Percentiles rank a stretch among this genome's conserved stretches.
These are phyloP conservation scores for Eragrostis curvula DNA, from an alignment of 176 grass and related monocot genomes.

Conservation along the genomic window DNA sequence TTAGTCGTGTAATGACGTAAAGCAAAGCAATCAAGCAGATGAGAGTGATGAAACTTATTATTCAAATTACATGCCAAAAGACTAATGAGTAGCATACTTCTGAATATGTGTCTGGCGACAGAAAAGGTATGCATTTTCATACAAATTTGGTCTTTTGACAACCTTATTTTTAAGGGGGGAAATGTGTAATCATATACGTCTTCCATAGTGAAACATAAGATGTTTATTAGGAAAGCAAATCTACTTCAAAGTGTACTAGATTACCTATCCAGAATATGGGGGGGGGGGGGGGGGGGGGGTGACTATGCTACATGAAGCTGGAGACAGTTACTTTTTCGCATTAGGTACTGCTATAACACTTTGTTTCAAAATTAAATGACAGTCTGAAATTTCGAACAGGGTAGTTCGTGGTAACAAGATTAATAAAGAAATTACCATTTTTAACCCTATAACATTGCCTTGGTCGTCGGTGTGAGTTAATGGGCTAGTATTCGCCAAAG, in stretches of 20 bases:
- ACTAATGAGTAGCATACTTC: background rate
- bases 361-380: conserved; percentile 5
- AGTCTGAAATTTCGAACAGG: background rate
- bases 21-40: conserved; percentile 2
- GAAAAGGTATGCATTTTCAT: background rate
- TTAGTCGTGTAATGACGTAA: background rate
- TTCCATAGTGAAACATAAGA: too few species aligned
- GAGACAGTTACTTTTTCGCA: background rate
- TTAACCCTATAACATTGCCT: background rate
- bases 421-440: background rate
- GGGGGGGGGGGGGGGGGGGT: too few species aligned
- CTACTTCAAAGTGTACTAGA: background rate
- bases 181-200: background rate
- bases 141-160: too few species aligned
- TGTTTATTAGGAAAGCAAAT: background rate
- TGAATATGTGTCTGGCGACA: background rate
- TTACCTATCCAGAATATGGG: background rate
- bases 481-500: conserved; percentile 7
- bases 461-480: conserved; percentile 10
- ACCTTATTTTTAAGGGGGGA: background rate
- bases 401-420: background rate
- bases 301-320: conserved; percentile 21
- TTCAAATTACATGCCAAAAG: background rate
- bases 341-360: conserved; percentile 1
- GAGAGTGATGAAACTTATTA: background rate